Evolutionary conservation across 495 filamentous ascomycete genomes (phyloP).

Genomic region (Annulohypoxylon stygium): DNA sequence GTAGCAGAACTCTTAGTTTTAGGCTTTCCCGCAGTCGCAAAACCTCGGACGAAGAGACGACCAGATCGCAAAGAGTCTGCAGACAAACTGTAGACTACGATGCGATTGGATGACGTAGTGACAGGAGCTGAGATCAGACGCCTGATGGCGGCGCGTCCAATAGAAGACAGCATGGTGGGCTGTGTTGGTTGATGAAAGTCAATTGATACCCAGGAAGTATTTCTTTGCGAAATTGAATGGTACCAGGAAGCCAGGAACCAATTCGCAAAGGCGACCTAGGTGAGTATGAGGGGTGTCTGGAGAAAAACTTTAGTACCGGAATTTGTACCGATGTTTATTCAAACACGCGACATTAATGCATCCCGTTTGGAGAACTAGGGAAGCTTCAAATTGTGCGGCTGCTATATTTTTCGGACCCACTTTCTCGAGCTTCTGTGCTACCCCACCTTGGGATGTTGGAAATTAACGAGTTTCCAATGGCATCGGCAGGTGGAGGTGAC

Average conservation of each 20-base stretch:
- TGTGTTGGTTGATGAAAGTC: neutral
- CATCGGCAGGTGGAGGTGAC: neutral
- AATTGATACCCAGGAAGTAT: slow-evolving; percentile 18
- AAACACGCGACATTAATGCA: slow-evolving; percentile 35
- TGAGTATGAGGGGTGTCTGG: slow-evolving; percentile 1
- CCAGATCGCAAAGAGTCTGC: slow-evolving; percentile 19
- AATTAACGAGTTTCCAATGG: slow-evolving; percentile 2
- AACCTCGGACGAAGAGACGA: slow-evolving; percentile 42
- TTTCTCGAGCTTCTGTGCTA: neutral
- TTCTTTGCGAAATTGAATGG: slow-evolving; percentile 2
- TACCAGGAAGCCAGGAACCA: neutral
- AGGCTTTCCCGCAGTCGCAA: slow-evolving; percentile 41
- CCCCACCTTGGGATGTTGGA: slow-evolving; percentile 5
- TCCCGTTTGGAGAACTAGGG: slow-evolving; percentile 13
- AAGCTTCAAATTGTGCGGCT: slow-evolving; percentile 23
- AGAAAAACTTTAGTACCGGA: slow-evolving; percentile 13
- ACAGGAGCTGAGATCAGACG: slow-evolving; percentile 43
- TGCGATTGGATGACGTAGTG: slow-evolving; percentile 35
- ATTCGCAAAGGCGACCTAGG: slow-evolving; percentile 7
- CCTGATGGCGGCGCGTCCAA: slow-evolving; percentile 52
- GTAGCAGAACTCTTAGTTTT: slow-evolving; percentile 35
- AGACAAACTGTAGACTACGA: slow-evolving; percentile 32
- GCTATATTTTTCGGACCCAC: slow-evolving; percentile 6
- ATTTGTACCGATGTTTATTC: slow-evolving; percentile 32
- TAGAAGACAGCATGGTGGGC: slow-evolving; percentile 54